These are phyloP conservation scores for Candida dajiaensis DNA, from an alignment of 805 yeast genomes.

Conservation along the genomic window DNA sequence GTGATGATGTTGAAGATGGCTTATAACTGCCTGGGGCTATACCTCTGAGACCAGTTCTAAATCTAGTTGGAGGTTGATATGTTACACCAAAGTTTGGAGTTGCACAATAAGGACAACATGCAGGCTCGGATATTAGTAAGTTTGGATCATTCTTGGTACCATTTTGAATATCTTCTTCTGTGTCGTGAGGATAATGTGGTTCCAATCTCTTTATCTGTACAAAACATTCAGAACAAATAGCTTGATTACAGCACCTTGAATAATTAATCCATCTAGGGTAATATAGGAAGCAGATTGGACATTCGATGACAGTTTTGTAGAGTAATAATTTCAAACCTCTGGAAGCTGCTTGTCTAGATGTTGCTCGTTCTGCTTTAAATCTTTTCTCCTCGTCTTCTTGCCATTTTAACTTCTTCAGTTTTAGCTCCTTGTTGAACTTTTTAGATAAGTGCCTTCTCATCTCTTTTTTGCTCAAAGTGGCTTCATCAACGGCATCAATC, in stretches of 20 bases:
- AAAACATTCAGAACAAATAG: slow-evolving; percentile 94
- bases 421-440: slow-evolving; percentile 33
- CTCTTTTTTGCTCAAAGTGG: slow-evolving; percentile 33
- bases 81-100: slow-evolving; percentile 79
- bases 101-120: slow-evolving; percentile 92
- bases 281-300: slow-evolving; percentile 90
- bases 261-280: slow-evolving; percentile 74
- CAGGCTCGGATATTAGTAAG: slow-evolving; percentile 75
- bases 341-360: slow-evolving; percentile 32
- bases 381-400: slow-evolving; percentile 31
- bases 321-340: slow-evolving; percentile 45
- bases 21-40: slow-evolving; percentile 41
- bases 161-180: slow-evolving; percentile 28
- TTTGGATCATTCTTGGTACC: slow-evolving; percentile 41
- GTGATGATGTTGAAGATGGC: slow-evolving; percentile 6
- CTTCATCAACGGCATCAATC: slow-evolving; percentile 44
- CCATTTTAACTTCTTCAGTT: slow-evolving; percentile 30
- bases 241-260: slow-evolving; percentile 87
- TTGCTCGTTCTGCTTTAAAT: slow-evolving; percentile 29
- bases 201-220: slow-evolving; percentile 89
- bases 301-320: slow-evolving; percentile 69
- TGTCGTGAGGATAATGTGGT: slow-evolving; percentile 91
- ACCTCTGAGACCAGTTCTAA: slow-evolving; percentile 54
- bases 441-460: slow-evolving; percentile 37
- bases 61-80: slow-evolving; percentile 55